Evolutionary conservation across 352 stramenopile genomes (phyloP), one percentile per base, ranked within the genome.

Genomic region (Phytophthora pisi): DNA sequence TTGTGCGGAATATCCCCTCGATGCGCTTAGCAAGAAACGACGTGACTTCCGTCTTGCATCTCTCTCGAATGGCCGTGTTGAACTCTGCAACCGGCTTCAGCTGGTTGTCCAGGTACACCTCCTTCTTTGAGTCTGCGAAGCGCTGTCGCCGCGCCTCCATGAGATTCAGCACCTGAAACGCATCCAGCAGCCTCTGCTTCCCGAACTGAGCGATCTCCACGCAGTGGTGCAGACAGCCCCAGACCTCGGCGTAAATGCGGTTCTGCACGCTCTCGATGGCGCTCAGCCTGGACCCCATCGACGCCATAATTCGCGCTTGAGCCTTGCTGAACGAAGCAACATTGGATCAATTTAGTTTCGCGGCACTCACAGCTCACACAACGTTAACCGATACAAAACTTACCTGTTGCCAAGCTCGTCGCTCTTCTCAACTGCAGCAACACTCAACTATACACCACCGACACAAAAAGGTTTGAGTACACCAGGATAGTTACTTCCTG

Each of bases 191-290:
- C 0, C 88, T 79, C 26, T 84, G 78, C 36, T 85, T 87, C 45
- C 87, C 84, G 54, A 88, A 89, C 64, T 94, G 86, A 0, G 84
- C 86, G 36, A 96, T 83, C 65, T 96, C 83, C 4, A 96, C 82
- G 36, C 88, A 94, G 70, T 96, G 86, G 40, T 92, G 71, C 79
- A 94, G 78, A 49, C 86, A 94, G 2, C 84, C 84, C 82, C 81
- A 92, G 1, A 92, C 84, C 64, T 94, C 86, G 6, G 63, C 79
- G n/a, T 81, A 60, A 58, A 94, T 89, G n/a, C 86, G 86, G 11
- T 73, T 72, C 45, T 86, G 68, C 2, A 93, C 58, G 18, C 57
- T 78, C 46, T 94, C 84, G 38, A 96, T 75, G 2, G 70, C 82
- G 4, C 75, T 79, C 11, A 96, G 57, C 16, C 88, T 83, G 11